Evolutionary conservation across 805 yeast genomes (phyloP), one percentile per base, ranked within the genome.

Genomic region (Pichia nakasei): DNA sequence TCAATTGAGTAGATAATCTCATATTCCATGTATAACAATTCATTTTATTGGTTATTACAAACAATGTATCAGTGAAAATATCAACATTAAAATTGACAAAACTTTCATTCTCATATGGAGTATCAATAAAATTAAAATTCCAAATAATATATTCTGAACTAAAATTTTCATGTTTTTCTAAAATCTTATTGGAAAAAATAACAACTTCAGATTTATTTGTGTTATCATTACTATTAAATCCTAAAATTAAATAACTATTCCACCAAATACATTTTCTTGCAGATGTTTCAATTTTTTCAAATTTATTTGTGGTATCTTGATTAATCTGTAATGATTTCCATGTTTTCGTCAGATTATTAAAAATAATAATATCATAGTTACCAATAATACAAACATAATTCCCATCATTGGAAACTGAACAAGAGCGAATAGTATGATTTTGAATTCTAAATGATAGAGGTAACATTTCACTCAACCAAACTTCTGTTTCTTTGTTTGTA

Each of bases 301-400:
- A 49, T 32, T n/a, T 17, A 9, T 42, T 38, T 12, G 45, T 52
- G 15, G 40, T 49, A 35, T 51, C 55, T 21, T 59, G 60, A 49
- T 58, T 59, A 44, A 56, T 62, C 11, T 57, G 65, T 37, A 74
- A 59, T 42, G 63, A 55, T 49, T 70, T 73, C 80, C 80, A 75
- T 31, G 63, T 61, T n/a, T 70, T 66, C 1, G 67, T 58, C 31
- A 57, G 47, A 12, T 64, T 42, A 39, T 67, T 61, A 50, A 69
- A 72, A 37, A 72, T 63, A 22, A 70, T 56, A 15, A 75, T 64
- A 20, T 78, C 78, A 22, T 58, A 54, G 20, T 65, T 59, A 0
- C 80, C 81, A 6, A 78, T 70, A 17, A 75, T 33, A 20, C 79
- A 78, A 17, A 73, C 60, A 47, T 62, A 64, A 39, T 68, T 56